These are phyloP conservation scores for Alternaria sp. DNA, from an alignment of 2,329 filamentous ascomycete species.

Conservation along the genomic window DNA sequence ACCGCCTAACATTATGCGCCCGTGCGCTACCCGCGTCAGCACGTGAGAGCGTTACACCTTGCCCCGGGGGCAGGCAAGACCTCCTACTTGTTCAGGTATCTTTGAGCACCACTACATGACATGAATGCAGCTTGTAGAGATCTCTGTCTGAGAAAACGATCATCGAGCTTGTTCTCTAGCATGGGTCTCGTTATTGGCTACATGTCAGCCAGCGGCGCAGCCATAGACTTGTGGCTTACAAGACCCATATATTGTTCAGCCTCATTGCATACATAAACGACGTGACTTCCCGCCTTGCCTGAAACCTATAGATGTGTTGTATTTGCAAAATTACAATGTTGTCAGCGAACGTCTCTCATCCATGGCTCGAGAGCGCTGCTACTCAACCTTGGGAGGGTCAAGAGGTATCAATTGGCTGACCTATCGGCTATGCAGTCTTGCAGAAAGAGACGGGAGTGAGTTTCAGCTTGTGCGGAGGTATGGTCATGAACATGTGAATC, in stretches of 20 bases:
- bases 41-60: conserved; percentile 9
- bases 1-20: conserved; percentile 5
- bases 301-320: background rate
- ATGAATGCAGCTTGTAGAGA: too few relatives aligned
- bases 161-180: background rate
- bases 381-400: background rate
- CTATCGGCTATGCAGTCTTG: background rate
- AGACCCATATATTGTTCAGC: background rate
- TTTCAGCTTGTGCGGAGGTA: background rate
- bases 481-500: background rate
- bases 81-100: background rate
- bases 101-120: background rate
- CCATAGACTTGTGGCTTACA: background rate
- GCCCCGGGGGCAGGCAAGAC: background rate
- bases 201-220: background rate
- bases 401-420: background rate
- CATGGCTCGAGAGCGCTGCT: background rate
- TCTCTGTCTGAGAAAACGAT: background rate
- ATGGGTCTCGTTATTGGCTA: background rate
- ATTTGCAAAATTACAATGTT: background rate
- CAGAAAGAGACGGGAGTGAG: background rate
- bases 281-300: background rate
- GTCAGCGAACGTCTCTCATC: background rate
- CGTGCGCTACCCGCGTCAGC: conserved; percentile 14
- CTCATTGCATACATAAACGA: background rate